Conservation (phyloP, 2,329 filamentous ascomycete genomes). For the Colletotrichum magnum region DNA sequence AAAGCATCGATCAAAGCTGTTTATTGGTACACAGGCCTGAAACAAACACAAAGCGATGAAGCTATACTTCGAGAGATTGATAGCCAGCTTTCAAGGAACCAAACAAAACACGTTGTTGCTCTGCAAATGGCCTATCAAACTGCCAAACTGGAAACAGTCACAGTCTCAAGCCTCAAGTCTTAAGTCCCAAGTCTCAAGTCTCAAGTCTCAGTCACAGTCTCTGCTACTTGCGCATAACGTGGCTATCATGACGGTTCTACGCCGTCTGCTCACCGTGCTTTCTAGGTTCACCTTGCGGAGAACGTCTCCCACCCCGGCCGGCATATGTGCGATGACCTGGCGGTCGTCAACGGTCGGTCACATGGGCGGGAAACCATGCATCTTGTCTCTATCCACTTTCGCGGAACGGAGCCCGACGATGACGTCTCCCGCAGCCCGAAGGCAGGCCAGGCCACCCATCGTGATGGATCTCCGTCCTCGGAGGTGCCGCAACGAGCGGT, state of each 20-base stretch:
- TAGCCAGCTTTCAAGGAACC: constrained; percentile 40
- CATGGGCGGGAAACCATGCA: not conserved
- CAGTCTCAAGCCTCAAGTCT: not conserved
- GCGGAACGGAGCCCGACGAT: constrained; percentile 9
- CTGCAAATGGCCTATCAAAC: constrained; percentile 24
- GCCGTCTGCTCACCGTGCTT: not conserved
- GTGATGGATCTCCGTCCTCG: not conserved
- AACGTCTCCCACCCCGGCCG: too few species aligned
- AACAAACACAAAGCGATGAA: constrained; percentile 36
- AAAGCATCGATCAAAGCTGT: constrained; percentile 26
- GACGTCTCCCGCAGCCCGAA: not conserved
- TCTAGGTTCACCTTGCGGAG: constrained; percentile 1
- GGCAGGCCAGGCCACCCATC: too few species aligned
- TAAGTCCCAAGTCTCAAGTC: not conserved
- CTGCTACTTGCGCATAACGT: not conserved
- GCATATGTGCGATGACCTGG: constrained; percentile 12
- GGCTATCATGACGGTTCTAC: not conserved
- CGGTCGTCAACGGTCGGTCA: not conserved
- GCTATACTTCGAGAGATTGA: constrained; percentile 41
- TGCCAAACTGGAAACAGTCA: constrained; percentile 11
- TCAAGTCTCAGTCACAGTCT: too few species aligned
- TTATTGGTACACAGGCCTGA: constrained; percentile 23
- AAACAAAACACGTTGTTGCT: constrained; percentile 30
- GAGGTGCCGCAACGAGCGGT: not conserved
- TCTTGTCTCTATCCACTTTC: not conserved